A percentile compares a stretch with the other conserved stretches of the same genome.
These are phyloP conservation scores for Peronospora tabacina DNA, from an alignment of 352 stramenopile species.

Conservation along the genomic window DNA sequence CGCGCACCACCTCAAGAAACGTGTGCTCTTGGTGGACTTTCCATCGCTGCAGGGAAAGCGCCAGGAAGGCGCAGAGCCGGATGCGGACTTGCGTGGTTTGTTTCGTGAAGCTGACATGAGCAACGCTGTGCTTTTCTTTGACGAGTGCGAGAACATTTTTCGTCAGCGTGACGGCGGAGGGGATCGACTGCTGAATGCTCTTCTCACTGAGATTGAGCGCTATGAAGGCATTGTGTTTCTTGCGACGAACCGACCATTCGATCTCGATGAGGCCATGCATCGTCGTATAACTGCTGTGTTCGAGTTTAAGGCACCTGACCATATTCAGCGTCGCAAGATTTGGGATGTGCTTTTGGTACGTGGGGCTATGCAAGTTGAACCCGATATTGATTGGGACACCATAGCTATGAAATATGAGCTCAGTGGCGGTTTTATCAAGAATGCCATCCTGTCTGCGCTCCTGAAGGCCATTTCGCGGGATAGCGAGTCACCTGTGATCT, in stretches of 20 bases:
- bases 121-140: conserved; percentile 87
- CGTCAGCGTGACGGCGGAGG: conserved; percentile 73
- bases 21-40: conserved; percentile 85
- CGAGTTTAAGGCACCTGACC: conserved; percentile 80
- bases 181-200: conserved; percentile 70
- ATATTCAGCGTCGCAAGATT: conserved; percentile 78
- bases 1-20: conserved; percentile 78
- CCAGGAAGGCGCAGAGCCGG: conserved; percentile 61
- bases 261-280: conserved; percentile 87
- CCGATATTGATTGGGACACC: conserved; percentile 77
- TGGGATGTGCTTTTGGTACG: conserved; percentile 68
- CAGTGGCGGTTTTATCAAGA: conserved; percentile 88
- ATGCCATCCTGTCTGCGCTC: conserved; percentile 79
- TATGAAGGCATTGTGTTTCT: conserved; percentile 87
- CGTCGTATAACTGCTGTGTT: conserved; percentile 85
- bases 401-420: conserved; percentile 85
- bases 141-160: conserved; percentile 87
- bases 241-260: conserved; percentile 82
- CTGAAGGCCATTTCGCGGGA: conserved; percentile 68
- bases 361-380: conserved; percentile 37
- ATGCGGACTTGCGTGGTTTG: conserved; percentile 73
- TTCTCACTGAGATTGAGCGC: conserved; percentile 84
- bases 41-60: conserved; percentile 76
- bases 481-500: conserved; percentile 51
- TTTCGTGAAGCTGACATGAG: conserved; percentile 87